Evolutionary conservation across 2,329 filamentous ascomycete genomes (phyloP).

Genomic region (Botrytis fragariae): DNA sequence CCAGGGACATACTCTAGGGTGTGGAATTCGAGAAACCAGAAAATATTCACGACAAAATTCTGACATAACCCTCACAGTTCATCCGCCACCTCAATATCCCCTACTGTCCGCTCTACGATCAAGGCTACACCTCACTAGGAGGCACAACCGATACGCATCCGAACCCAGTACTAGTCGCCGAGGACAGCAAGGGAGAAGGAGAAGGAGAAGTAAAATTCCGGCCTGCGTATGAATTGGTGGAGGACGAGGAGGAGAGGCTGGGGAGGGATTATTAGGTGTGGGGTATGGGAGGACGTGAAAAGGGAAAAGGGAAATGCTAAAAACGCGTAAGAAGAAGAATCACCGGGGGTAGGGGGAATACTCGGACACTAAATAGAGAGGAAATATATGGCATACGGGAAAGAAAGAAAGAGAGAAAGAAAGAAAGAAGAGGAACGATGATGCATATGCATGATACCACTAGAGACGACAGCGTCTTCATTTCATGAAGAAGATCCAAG

Average conservation of each 20-base stretch:
- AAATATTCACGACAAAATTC: neutral
- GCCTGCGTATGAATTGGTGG: conserved; percentile 72
- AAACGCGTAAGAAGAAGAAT: neutral
- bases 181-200: conserved; percentile 34
- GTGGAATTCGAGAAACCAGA: rapidly evolving
- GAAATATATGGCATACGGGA: neutral
- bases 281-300: neutral
- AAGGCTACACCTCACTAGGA: conserved; percentile 88
- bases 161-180: conserved; percentile 68
- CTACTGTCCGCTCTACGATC: conserved; percentile 86
- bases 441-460: conserved; percentile 4
- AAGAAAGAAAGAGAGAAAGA: too few species aligned
- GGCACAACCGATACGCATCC: conserved; percentile 85
- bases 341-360: neutral
- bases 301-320: neutral
- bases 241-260: conserved; percentile 75
- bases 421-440: neutral
- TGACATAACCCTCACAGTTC: conserved; percentile 53
- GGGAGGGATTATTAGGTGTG: conserved; percentile 58
- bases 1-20: neutral
- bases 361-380: neutral
- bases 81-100: conserved; percentile 74
- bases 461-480: neutral
- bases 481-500: neutral
- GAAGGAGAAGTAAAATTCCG: conserved; percentile 50